Conservation (phyloP, 2,329 filamentous ascomycete species). For the Lizonia empirigonia region DNA sequence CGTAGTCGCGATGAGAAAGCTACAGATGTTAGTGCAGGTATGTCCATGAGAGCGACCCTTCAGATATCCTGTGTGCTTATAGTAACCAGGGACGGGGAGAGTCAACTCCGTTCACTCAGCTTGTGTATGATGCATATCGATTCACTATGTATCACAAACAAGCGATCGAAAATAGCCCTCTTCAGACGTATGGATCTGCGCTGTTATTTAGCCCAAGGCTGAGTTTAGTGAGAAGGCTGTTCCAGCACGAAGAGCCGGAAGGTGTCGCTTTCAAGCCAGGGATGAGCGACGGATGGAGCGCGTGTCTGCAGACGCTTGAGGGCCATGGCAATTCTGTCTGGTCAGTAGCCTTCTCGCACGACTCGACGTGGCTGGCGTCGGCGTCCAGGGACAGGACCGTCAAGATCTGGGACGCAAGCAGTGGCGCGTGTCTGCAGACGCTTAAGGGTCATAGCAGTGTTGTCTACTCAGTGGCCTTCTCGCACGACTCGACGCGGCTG, state of each 20-base stretch:
- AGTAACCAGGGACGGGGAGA: too few species aligned
- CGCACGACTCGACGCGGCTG: not conserved
- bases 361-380: constrained; percentile 1
- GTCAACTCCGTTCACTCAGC: too few species aligned
- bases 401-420: constrained; percentile 28
- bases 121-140: constrained; percentile 22
- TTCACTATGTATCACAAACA: constrained; percentile 34
- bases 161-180: constrained; percentile 25
- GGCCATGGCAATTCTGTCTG: constrained; percentile 15
- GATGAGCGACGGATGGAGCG: constrained; percentile 14
- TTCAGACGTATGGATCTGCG: constrained; percentile 33
- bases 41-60: not conserved
- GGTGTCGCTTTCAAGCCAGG: constrained; percentile 17
- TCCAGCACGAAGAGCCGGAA: constrained; percentile 25
- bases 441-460: constrained; percentile 6
- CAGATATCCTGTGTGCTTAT: too few species aligned
- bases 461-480: not conserved
- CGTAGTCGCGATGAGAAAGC: constrained; percentile 12
- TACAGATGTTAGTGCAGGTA: constrained; percentile 7
- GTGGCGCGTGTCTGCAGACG: constrained; percentile 18
- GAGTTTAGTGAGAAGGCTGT: constrained; percentile 22
- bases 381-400: not conserved
- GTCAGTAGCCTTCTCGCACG: constrained; percentile 21
- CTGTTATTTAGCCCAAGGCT: constrained; percentile 28
- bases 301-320: constrained; percentile 19